Conservation (phyloP, 257 asterid species). For the Scutellaria minor region DNA sequence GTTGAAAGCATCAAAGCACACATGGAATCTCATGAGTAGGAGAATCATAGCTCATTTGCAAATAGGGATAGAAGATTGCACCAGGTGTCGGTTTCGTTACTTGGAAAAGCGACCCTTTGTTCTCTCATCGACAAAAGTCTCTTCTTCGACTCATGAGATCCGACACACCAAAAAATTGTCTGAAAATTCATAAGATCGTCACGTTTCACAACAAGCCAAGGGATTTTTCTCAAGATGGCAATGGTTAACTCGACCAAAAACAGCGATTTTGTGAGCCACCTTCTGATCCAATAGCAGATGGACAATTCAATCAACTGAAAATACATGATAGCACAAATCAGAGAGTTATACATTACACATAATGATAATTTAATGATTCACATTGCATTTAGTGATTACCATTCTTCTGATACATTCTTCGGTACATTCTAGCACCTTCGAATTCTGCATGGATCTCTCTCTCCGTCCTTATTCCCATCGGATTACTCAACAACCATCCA, state of each 20-base stretch:
- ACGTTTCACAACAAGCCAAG: too few species aligned
- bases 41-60: neutral
- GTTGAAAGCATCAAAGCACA: neutral
- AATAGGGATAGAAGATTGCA: too few species aligned
- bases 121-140: neutral
- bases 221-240: conserved; percentile 25
- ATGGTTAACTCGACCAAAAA: neutral
- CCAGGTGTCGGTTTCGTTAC: neutral
- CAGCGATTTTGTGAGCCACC: conserved; percentile 12
- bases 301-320: conserved; percentile 26
- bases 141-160: neutral
- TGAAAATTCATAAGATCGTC: neutral
- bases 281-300: neutral
- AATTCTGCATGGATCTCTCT: conserved; percentile 89
- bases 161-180: neutral
- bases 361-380: neutral
- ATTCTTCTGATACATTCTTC: conserved; percentile 70
- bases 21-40: neutral
- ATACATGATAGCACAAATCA: neutral
- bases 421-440: conserved; percentile 77
- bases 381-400: conserved; percentile 24
- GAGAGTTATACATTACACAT: neutral
- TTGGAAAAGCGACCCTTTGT: neutral
- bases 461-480: conserved; percentile 89
- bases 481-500: conserved; percentile 87